Evolutionary conservation across 2,329 filamentous ascomycete species (phyloP).

Genomic region (Arthrobotrys conoides): DNA sequence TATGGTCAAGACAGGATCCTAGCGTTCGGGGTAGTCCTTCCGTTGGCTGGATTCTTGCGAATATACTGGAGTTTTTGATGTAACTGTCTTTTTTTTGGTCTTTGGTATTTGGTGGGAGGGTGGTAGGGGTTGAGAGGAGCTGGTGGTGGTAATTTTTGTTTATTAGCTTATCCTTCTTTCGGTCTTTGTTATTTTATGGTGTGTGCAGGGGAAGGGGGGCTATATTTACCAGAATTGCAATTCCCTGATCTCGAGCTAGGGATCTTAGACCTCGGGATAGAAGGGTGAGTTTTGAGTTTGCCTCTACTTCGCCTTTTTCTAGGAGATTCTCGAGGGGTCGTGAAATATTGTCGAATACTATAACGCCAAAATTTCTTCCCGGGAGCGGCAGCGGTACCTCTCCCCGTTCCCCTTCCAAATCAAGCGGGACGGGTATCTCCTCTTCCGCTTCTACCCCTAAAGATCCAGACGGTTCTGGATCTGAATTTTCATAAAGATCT

Average conservation of each 20-base stretch:
- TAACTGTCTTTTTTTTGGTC: constrained; percentile 33
- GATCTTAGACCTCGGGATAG: constrained; percentile 36
- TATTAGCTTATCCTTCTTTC: background rate
- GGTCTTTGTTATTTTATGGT: background rate
- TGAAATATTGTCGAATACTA: constrained; percentile 56
- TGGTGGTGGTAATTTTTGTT: background rate
- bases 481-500: background rate
- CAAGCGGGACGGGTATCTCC: background rate
- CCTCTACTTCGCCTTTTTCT: constrained; percentile 29
- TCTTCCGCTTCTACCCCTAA: background rate
- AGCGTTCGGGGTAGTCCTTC: constrained; percentile 36
- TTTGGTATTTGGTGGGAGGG: constrained; percentile 3
- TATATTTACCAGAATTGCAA: constrained; percentile 45
- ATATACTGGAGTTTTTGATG: constrained; percentile 35
- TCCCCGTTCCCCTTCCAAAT: constrained; percentile 1
- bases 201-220: background rate
- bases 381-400: background rate
- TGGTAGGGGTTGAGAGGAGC: constrained; percentile 41
- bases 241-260: constrained; percentile 30
- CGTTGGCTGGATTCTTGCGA: constrained; percentile 34
- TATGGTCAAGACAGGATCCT: constrained; percentile 30
- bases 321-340: constrained; percentile 38
- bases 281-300: constrained; percentile 18
- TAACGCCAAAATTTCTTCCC: constrained; percentile 19
- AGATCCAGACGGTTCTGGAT: constrained; percentile 4